Conservation (phyloP, 2,329 filamentous ascomycete genomes). For the Trichophyton rubrum region DNA sequence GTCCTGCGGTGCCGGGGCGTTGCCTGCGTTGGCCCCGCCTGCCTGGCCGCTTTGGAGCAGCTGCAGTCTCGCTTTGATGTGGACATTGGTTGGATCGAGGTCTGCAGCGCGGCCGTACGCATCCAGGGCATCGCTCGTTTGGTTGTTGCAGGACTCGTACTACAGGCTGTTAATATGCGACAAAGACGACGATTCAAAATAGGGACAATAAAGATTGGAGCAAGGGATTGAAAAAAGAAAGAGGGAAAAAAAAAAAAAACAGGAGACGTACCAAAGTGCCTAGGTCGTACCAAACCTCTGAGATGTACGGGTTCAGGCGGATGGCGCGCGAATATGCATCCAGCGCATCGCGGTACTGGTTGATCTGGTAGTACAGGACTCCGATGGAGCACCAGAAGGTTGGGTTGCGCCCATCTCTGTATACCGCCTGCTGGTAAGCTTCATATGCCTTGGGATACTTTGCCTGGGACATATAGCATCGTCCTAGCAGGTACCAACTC, state of each 20-base stretch:
- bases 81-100: constrained; percentile 80
- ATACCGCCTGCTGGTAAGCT: constrained; percentile 96
- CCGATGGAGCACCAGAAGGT: constrained; percentile 99
- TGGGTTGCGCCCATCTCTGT: constrained; percentile 91
- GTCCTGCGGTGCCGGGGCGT: constrained; percentile 66
- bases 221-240: constrained; percentile 21
- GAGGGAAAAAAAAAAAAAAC: not conserved
- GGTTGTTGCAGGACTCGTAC: constrained; percentile 99
- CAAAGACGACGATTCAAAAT: constrained; percentile 4
- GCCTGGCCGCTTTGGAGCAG: constrained; percentile 71
- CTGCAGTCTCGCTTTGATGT: constrained; percentile 90
- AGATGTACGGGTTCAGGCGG: constrained; percentile 92
- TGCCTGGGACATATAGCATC: constrained; percentile 98
- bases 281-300: constrained; percentile 97
- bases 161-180: constrained; percentile 24
- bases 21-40: constrained; percentile 57
- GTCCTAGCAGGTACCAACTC: constrained; percentile 94
- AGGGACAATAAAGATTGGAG: not conserved
- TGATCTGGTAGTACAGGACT: constrained; percentile 98
- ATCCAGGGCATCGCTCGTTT: constrained; percentile 89
- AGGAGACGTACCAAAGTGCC: constrained; percentile 67
- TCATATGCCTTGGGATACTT: constrained; percentile 99
- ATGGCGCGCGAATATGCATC: constrained; percentile 97
- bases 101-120: constrained; percentile 91
- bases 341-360: constrained; percentile 94